Evolutionary conservation across 192 early-diverging fungal species (phyloP), one percentile per base, ranked within the genome.

Genomic region (Borealophlyctis nickersoniae): DNA sequence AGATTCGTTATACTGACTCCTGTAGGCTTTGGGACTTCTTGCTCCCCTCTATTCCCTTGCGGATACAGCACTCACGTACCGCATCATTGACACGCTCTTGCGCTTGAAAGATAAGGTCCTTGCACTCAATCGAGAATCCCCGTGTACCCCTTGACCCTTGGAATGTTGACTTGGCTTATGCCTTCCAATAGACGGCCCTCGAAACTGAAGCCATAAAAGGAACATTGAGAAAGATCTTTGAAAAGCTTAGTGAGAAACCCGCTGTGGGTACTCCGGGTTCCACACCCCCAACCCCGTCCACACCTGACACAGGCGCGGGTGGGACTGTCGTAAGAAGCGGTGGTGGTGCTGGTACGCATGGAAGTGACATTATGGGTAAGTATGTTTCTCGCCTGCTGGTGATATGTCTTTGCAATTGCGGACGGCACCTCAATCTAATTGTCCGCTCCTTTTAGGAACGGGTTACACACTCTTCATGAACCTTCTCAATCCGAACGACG

Each of bases 141-240:
- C n/a, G 39, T 54, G 14, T 23, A 27, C 52, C 52, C 9, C 24
- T 53, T 53, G 52, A 14, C 32, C n/a, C 14, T 58, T 1, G 33
- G 11, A 0, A 13, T 60, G 62, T 19, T 2, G 1, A n/a, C 29
- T 29, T 30, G 1, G 19, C 27, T n/a, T n/a, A n/a, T n/a, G n/a
- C n/a, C n/a, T n/a, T n/a, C n/a, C 24, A 36, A 9, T 36, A 84
- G 81, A 81, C 79, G 1, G 65, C 54, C 3, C 56, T 65, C 4
- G 81, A 84, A 62, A 71, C 61, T 3, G 64, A 76, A 9, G 75
- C 68, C 23, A 77, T 84, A 48, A 84, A 84, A 52, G 56, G 45
- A 2, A 77, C 78, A 9, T 48, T 84, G 35, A 55, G 39, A 45
- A 61, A 64, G 24, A 67, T 84, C 34, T 79, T 84, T 67, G 72